Evolutionary conservation across 2,329 filamentous ascomycete genomes (phyloP), one percentile per base, ranked within the genome.

Genomic region (Coniochaeta sp.): DNA sequence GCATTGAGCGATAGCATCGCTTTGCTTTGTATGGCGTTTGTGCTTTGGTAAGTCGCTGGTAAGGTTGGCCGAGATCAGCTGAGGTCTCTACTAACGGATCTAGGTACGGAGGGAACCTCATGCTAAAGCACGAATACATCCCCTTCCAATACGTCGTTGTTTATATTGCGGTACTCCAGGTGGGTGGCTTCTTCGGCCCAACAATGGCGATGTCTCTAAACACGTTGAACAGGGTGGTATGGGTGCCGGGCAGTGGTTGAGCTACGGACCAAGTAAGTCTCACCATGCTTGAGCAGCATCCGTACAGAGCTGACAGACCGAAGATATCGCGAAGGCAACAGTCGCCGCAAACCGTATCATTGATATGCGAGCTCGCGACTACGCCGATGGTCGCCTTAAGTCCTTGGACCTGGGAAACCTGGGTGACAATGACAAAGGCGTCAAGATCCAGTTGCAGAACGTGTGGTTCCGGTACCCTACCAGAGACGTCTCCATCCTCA

Each of bases 401-500:
- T 61, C 62, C 1, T 53, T 63, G 1, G 60, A 65, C 33, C 49
- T 52, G 13, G 62, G 62, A 3, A 57, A 63, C n/a, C 49, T 64
- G 24, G 60, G 58, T 1, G 57, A 61, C 10, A 49, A 58, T 12
- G 62, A 65, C 42, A 60, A 57, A 53, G 63, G 63, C 8, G 62
- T 64, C 31, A 71, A 72, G 38, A 77, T 88, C 56, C 82, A 88
- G 60, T 85, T 89, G 63, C 74, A 78, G 16, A 77, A 85, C 55
- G 83, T 88, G 3, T 83, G 85, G 63, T 88, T 88, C 71, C 73
- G 81, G 42, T 89, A 89, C 58, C 84, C 85, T 2, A 86, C 83
- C 1, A 74, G 85, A 4, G 83, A 87, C 53, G 81, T 83, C 52
- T 80, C 82, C n/a, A 83, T 88, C 1, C 74, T 88, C 8, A 79